These are phyloP conservation scores for Symbiodinium natans DNA, from an alignment of 73 alveolate species.

Conservation along the genomic window DNA sequence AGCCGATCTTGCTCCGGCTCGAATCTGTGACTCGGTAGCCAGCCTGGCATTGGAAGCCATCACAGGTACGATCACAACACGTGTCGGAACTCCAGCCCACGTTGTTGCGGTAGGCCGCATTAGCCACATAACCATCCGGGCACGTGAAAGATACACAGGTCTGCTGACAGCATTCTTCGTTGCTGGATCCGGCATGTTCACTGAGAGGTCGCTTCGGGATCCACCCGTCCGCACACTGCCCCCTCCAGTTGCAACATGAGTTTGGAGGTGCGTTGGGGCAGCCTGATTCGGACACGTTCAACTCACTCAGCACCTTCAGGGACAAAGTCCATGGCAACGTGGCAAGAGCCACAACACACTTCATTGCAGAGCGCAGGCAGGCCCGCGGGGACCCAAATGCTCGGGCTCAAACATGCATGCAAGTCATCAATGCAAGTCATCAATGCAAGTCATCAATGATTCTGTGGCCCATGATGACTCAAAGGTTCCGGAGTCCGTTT, in stretches of 20 bases:
- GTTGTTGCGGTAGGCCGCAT: constrained; percentile 34
- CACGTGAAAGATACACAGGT: constrained; percentile 33
- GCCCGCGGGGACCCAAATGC: too few relatives aligned
- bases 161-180: constrained; percentile 48
- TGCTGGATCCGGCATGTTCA: constrained; percentile 22
- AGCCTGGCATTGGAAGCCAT: not conserved
- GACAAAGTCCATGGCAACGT: not conserved
- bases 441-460: too few relatives aligned
- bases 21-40: constrained; percentile 12
- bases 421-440: too few relatives aligned
- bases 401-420: too few relatives aligned
- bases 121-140: constrained; percentile 11
- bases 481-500: too few relatives aligned
- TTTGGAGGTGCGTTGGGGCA: constrained; percentile 33
- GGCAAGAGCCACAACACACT: constrained; percentile 15
- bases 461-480: too few relatives aligned
- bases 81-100: constrained; percentile 33
- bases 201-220: constrained; percentile 40
- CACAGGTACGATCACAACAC: constrained; percentile 58
- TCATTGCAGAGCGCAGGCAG: too few relatives aligned
- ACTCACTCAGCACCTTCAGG: not conserved
- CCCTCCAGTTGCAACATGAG: constrained; percentile 56
- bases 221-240: constrained; percentile 9
- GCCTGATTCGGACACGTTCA: not conserved
- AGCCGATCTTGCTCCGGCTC: not conserved